phyloP scores from a whole-genome alignment of 805 yeast species.

The Lachancea kluyveri region DNA sequence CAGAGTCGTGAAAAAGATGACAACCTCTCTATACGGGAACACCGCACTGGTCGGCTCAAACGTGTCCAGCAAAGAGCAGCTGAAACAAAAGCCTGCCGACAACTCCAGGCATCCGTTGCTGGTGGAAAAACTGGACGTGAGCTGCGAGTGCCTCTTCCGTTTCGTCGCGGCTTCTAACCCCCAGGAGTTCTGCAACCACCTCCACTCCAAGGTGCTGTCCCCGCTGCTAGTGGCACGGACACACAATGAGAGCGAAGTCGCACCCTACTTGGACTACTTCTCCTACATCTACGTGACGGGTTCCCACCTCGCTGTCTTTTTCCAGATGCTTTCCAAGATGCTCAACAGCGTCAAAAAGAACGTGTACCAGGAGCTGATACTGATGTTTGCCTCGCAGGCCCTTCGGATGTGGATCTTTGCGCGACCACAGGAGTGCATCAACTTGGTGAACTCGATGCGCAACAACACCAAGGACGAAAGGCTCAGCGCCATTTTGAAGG shows the following conservation, averaged over 20 bases:
- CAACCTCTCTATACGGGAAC: constrained; percentile 10
- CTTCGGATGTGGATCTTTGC: constrained; percentile 45
- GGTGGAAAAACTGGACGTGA: constrained; percentile 30
- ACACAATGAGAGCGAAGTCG: constrained; percentile 32
- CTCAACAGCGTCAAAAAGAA: constrained; percentile 35
- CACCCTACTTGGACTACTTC: constrained; percentile 42
- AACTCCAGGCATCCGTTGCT: constrained; percentile 1
- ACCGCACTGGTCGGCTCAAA: too few species aligned
- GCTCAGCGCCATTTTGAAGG: constrained; percentile 10
- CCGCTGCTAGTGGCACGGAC: constrained; percentile 31
- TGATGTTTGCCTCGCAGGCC: constrained; percentile 41
- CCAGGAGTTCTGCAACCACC: constrained; percentile 35
- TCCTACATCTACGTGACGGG: constrained; percentile 38
- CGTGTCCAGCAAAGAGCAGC: constrained; percentile 1
- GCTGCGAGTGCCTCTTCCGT: constrained; percentile 36
- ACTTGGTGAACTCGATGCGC: constrained; percentile 9
- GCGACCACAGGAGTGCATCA: constrained; percentile 40
- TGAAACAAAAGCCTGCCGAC: background rate
- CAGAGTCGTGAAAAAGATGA: constrained; percentile 29
- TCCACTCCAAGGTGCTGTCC: constrained; percentile 12
- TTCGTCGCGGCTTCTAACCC: constrained; percentile 49
- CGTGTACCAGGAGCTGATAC: constrained; percentile 40
- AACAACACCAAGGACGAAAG: constrained; percentile 8
- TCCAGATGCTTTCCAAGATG: constrained; percentile 36
- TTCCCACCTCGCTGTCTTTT: constrained; percentile 30